phyloP scores from a whole-genome alignment of 176 grass and related monocot genomes.

The Aegilops longissima region DNA sequence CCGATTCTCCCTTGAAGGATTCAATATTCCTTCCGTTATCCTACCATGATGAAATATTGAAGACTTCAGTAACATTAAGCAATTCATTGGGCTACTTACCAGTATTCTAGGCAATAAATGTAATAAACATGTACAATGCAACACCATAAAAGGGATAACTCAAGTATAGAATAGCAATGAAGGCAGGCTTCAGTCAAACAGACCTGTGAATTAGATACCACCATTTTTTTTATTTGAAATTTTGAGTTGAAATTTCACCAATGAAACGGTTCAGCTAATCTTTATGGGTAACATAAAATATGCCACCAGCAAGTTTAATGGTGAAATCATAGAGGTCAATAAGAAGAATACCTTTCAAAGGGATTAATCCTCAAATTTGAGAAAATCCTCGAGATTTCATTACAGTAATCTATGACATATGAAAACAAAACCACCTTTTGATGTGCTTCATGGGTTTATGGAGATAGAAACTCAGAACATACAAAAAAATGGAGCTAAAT shows the following conservation, averaged over 20 bases:
- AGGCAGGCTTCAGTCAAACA: background rate
- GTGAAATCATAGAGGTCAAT: conserved; percentile 2
- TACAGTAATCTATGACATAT: background rate
- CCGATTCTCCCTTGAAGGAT: conserved; percentile 32
- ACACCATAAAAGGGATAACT: background rate
- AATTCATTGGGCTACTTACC: background rate
- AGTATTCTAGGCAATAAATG: background rate
- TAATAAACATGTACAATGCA: background rate
- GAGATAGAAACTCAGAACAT: background rate
- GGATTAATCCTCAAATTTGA: conserved; percentile 4
- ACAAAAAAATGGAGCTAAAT: background rate
- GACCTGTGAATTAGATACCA: background rate
- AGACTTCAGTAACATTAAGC: conserved; percentile 14
- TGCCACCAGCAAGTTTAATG: background rate
- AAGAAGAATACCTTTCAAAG: background rate
- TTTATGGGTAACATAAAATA: conserved; percentile 11
- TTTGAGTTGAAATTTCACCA: background rate
- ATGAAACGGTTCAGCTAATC: conserved; percentile 5
- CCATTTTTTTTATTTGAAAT: background rate
- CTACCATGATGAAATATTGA: conserved; percentile 47
- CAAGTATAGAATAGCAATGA: background rate
- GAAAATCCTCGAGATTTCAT: background rate
- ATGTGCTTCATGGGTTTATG: background rate
- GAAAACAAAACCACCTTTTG: background rate
- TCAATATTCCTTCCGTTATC: conserved; percentile 61